These are phyloP conservation scores for Lactarius akahatsu DNA, from an alignment of 768 basidiomycete genomes.

Conservation along the genomic window DNA sequence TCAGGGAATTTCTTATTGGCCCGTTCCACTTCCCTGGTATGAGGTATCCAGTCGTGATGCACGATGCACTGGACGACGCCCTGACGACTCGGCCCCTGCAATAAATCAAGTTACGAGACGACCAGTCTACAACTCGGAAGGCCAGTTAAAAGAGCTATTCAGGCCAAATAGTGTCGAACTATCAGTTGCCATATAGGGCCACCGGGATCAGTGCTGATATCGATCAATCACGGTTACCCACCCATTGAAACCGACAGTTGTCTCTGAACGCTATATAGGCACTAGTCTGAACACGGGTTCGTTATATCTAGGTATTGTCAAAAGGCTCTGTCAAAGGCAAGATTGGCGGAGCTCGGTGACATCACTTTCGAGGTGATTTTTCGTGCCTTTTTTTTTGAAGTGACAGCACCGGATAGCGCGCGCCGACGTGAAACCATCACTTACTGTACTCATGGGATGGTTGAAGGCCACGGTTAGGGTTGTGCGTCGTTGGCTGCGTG, in stretches of 20 bases:
- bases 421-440: not conserved
- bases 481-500: not conserved
- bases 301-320: not conserved
- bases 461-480: not conserved
- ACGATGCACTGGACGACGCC: not conserved
- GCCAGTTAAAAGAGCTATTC: not conserved
- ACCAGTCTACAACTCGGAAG: not conserved
- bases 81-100: not conserved
- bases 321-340: not conserved
- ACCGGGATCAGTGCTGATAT: too few species aligned
- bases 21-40: too few species aligned
- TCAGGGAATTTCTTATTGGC: too few species aligned
- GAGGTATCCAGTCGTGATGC: too few species aligned
- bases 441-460: not conserved
- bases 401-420: too few species aligned
- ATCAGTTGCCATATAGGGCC: too few species aligned
- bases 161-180: not conserved
- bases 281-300: not conserved
- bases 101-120: not conserved
- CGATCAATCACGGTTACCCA: not conserved
- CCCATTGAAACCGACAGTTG: not conserved
- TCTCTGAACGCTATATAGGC: not conserved
- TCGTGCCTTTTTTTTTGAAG: too few species aligned
- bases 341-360: not conserved
- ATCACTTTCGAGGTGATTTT: not conserved